Evolutionary conservation across 2,329 filamentous ascomycete genomes (phyloP).

Genomic region (Purpureocillium lavendulum): DNA sequence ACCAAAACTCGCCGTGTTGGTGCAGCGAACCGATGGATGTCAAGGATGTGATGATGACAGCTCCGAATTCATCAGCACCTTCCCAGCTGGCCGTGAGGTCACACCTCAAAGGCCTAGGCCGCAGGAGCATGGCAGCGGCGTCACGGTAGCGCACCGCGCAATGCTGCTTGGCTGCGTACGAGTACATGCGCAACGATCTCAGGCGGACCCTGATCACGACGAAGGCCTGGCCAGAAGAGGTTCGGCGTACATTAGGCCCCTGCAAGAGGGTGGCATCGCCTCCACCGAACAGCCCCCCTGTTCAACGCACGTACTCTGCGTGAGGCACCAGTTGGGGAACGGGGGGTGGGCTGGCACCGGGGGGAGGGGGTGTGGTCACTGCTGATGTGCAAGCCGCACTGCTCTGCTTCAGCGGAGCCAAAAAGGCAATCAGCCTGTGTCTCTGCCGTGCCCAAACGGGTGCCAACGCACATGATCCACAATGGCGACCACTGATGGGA

Average conservation of each 20-base stretch:
- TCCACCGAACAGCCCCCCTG: constrained; percentile 1
- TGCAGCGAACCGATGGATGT: constrained; percentile 2
- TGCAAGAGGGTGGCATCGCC: constrained; percentile 22
- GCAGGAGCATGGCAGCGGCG: too few species aligned
- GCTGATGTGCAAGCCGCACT: background rate
- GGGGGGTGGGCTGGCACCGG: constrained; percentile 1
- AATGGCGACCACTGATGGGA: too few species aligned
- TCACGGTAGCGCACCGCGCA: too few species aligned
- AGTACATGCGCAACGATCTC: constrained; percentile 15
- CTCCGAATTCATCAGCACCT: constrained; percentile 2
- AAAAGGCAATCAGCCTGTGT: too few species aligned
- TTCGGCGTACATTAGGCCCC: constrained; percentile 24
- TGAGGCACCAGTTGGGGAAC: constrained; percentile 7
- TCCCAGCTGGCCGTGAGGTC: constrained; percentile 2
- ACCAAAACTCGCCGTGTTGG: too few species aligned
- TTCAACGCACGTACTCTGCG: background rate
- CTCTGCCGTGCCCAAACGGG: too few species aligned
- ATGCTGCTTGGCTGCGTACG: too few species aligned
- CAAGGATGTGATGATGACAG: constrained; percentile 13
- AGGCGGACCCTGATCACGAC: constrained; percentile 18
- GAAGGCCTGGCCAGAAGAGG: constrained; percentile 19
- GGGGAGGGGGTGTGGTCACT: background rate
- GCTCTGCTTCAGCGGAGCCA: too few species aligned
- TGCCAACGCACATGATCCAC: too few species aligned
- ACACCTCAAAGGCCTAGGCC: constrained; percentile 1